Base-by-base conservation (phyloP, 306 rosid species). In the Canavalia gladiata region DNA sequence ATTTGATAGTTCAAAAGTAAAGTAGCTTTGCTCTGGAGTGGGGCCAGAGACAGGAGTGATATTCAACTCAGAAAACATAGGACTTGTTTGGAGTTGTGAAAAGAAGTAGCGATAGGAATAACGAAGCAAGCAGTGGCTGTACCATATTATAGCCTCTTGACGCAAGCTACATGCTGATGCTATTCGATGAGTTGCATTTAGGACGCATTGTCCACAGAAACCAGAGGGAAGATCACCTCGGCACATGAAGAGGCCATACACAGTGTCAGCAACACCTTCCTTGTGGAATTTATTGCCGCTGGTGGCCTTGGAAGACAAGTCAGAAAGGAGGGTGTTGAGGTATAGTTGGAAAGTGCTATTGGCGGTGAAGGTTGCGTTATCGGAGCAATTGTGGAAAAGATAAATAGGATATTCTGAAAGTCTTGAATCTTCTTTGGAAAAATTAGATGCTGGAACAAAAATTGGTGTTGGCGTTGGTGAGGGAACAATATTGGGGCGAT, bases 201-300 rank as follows among this genome's bases (percentile, higher is more conserved):
- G 29, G 6, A 77, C 43, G 1, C 74, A 77, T 30, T 54, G 7
- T 4, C 1, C 7, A 11, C 82, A 67, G 10, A 67, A 68, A 0
- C 0, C 0, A 30, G 7, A 28, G 59, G 79, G 4, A 0, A 75
- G 12, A 11, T 75, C 80, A 3, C 47, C 70, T 0, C 70, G 47
- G 9, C 82, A 78, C 82, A 67, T 54, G 58, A 41, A 67, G 56
- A 78, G 75, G 37, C 82, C 82, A n/a, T 51, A 51, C 2, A 52
- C 60, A 0, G 5, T 54, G 28, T 52, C 1, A 0, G 33, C 12
- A 1, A 50, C 49, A 0, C 0, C 3, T 0, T 2, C 18, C 59
- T 33, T 13, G 4, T 33, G 6, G 1, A 5, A 29, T 11, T 11
- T 31, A 1, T 30, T 69, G 58, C 42, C 58, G 8, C 0, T 2